phyloP scores from a whole-genome alignment of 208 protist species.

The Giardia muris region DNA sequence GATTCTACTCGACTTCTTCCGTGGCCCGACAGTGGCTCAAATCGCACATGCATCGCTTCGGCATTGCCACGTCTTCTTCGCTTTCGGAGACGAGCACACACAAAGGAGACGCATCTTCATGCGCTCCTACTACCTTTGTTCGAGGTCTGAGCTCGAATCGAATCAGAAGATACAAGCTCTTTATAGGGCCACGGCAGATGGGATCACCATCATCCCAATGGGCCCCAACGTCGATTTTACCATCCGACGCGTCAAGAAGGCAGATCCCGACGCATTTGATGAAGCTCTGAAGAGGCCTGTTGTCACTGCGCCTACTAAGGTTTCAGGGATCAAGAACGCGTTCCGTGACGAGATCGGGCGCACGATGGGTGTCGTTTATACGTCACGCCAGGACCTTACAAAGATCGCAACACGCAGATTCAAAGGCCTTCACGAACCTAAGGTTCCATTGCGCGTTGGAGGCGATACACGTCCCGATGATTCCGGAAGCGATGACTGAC shows the following conservation, averaged over 20 bases:
- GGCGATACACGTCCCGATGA: too few relatives aligned
- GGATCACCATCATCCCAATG: conserved; percentile 2
- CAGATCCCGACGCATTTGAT: not conserved
- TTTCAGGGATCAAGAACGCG: not conserved
- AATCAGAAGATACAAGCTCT: not conserved
- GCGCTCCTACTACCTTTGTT: not conserved
- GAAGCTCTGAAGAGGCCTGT: not conserved
- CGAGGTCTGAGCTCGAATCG: not conserved
- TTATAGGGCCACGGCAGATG: not conserved
- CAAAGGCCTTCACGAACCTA: not conserved
- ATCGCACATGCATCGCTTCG: not conserved
- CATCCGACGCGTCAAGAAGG: not conserved
- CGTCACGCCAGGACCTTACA: not conserved
- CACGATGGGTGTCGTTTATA: not conserved
- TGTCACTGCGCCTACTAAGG: not conserved
- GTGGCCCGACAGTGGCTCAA: not conserved
- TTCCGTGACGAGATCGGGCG: not conserved
- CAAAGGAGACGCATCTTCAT: not conserved
- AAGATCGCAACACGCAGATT: not conserved
- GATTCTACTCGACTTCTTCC: not conserved
- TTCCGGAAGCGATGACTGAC: too few relatives aligned
- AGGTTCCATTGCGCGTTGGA: too few relatives aligned
- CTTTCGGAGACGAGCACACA: not conserved
- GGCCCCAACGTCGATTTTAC: not conserved
- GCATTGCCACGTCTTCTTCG: not conserved